phyloP scores from a whole-genome alignment of 306 rosid genomes.

The Glycine latifolia region DNA sequence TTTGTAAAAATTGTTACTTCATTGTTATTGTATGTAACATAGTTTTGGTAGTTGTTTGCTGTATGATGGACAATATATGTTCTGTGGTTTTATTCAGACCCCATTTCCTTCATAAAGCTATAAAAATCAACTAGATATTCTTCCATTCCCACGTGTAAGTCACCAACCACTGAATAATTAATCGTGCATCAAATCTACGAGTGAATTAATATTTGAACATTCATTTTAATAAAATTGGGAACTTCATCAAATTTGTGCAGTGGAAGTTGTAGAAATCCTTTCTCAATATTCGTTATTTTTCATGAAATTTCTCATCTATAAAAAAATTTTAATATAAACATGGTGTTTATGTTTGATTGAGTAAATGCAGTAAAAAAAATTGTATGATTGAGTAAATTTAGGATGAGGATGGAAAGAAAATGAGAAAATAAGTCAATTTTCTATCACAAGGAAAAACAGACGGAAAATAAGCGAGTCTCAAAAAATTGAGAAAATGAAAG shows the following conservation, averaged over 20 bases:
- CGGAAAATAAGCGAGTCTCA: no score
- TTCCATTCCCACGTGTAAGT: not conserved
- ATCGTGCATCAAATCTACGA: not conserved
- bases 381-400: no score
- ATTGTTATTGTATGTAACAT: not conserved
- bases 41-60: not conserved
- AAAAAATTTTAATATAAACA: no score
- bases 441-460: no score
- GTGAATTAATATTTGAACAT: not conserved
- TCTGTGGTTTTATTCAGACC: slow-evolving; percentile 2
- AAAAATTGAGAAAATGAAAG: no score
- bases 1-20: not conserved
- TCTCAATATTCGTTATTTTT: no score
- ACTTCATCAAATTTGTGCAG: not conserved
- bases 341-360: no score
- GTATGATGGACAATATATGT: not conserved
- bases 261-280: not conserved
- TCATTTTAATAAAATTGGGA: not conserved
- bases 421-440: no score
- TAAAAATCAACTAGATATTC: not conserved
- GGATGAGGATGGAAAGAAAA: no score
- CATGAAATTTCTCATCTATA: no score
- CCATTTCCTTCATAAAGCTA: slow-evolving; percentile 4
- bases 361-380: no score
- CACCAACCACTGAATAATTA: not conserved